Evolutionary conservation across 108 stramenopile species (phyloP), one percentile per base, ranked within the genome.

Genomic region (Nannochloropsis salina): DNA sequence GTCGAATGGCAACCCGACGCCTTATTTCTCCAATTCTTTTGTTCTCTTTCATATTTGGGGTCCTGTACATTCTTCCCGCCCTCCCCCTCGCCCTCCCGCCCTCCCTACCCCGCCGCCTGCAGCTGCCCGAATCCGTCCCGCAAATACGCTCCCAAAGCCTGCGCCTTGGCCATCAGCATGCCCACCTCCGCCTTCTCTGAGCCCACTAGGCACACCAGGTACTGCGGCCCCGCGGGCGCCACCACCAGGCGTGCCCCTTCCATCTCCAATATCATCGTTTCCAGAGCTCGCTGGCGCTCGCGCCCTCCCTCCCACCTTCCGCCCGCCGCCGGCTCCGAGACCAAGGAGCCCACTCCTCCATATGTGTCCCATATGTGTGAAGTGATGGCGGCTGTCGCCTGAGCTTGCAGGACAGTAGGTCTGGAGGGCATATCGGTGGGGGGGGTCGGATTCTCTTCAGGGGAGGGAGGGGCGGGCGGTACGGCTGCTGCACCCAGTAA

Each of bases 141-240:
- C 61, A 74, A 74, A 6, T n/a, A 74, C 15, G 61, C 15, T 15
- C 61, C 61, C 61, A 74, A 74, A 4, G 61, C 61, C 61, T 74
- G 61, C 61, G 61, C 61, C 61, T 74, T 74, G 61, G 61, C 61
- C 61, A 74, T 74, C 61, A 74, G n/a, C 61, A 74, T 74, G n/a
- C 61, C 61, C 8, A 74, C 61, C 61, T 74, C 61, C 61, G 61
- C 61, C n/a, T 74, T 74, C n/a, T 6, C 61, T 74, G 61, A 74
- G 2, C 61, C 61, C 3, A 74, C n/a, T n/a, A 74, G n/a, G n/a
- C 61, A 74, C 61, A 74, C 61, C 61, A 74, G n/a, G n/a, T 74
- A 74, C 61, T n/a, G 15, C n/a, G 61, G 61, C 61, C 61, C 61
- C n/a, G 61, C 61, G 20, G 61, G 61, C 61, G n/a, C 61, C 8